Percentiles rank a stretch among this genome's conserved stretches.
Evolutionary conservation across 495 filamentous ascomycete species (phyloP).

Genomic region (Penicillium bialowiezense): DNA sequence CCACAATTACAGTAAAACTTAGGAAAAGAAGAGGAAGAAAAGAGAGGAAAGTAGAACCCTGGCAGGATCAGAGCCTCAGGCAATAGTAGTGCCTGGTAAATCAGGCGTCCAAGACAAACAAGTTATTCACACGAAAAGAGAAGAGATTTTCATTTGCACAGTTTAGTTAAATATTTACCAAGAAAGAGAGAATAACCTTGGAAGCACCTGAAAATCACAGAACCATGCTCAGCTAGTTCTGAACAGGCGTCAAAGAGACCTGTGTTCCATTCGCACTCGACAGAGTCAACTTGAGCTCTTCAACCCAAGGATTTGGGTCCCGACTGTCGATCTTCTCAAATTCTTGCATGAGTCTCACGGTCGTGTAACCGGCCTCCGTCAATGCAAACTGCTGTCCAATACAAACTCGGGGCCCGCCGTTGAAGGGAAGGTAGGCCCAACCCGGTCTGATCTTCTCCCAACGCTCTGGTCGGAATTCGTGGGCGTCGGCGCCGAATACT

Average conservation of each 20-base stretch:
- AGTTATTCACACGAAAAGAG: too few species aligned
- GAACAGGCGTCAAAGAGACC: constrained; percentile 12
- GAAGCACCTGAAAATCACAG: not conserved
- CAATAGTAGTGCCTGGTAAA: too few species aligned
- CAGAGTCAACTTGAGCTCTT: constrained; percentile 10
- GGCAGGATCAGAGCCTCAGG: too few species aligned
- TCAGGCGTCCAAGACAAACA: too few species aligned
- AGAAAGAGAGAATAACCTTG: too few species aligned
- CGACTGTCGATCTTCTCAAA: constrained; percentile 48
- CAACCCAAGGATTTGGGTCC: constrained; percentile 31
- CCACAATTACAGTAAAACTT: too few species aligned
- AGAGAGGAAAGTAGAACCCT: too few species aligned
- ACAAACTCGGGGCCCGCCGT: constrained; percentile 54
- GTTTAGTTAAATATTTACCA: too few species aligned
- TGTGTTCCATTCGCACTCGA: constrained; percentile 24
- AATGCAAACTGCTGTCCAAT: constrained; percentile 53
- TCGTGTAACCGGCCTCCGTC: constrained; percentile 52
- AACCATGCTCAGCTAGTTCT: not conserved
- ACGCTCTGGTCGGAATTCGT: constrained; percentile 51
- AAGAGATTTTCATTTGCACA: too few species aligned
- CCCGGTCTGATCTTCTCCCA: constrained; percentile 50
- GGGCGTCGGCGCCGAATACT: constrained; percentile 49
- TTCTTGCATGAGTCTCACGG: constrained; percentile 52
- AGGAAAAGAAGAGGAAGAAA: too few species aligned
- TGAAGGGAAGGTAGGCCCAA: constrained; percentile 60